Conservation (phyloP, 179 eudicot genomes). For the Gypsophila paniculata region DNA sequence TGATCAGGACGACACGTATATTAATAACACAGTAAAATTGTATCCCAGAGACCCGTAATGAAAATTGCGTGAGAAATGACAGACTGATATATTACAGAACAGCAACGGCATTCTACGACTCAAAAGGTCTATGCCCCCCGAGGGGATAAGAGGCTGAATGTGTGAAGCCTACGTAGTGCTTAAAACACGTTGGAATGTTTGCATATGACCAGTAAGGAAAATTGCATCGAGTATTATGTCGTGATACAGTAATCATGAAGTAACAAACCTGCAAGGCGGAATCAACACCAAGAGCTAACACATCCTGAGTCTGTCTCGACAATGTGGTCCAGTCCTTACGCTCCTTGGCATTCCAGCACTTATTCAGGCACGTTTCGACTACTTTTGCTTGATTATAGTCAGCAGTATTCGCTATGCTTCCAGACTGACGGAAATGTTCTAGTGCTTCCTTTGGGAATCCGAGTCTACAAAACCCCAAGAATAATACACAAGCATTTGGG, state of each 20-base stretch:
- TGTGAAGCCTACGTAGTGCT: too few relatives aligned
- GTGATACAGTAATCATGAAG: too few relatives aligned
- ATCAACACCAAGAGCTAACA: conserved; percentile 27
- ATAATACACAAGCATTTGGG: too few relatives aligned
- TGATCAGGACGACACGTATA: too few relatives aligned
- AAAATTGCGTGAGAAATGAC: background rate
- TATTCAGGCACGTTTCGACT: conserved; percentile 22
- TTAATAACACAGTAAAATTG: background rate
- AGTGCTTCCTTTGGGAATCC: conserved; percentile 33
- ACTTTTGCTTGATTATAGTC: conserved; percentile 27
- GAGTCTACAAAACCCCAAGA: conserved; percentile 18
- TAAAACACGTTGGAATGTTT: too few relatives aligned
- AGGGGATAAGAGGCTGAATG: background rate
- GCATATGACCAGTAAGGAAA: background rate
- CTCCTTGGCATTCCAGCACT: conserved; percentile 25
- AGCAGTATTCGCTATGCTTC: conserved; percentile 18
- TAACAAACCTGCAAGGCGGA: conserved; percentile 26
- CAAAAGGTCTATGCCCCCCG: too few relatives aligned
- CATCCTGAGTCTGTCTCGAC: conserved; percentile 20
- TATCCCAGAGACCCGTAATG: background rate
- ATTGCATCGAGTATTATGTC: background rate
- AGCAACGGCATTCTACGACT: too few relatives aligned
- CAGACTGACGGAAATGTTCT: conserved; percentile 23
- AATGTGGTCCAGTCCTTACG: conserved; percentile 23
- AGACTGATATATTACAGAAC: background rate